Percentiles rank a stretch among this genome's conserved stretches.
Conservation (phyloP, 1,284 basidiomycete species). For the Sanguinoderma infundibulare region DNA sequence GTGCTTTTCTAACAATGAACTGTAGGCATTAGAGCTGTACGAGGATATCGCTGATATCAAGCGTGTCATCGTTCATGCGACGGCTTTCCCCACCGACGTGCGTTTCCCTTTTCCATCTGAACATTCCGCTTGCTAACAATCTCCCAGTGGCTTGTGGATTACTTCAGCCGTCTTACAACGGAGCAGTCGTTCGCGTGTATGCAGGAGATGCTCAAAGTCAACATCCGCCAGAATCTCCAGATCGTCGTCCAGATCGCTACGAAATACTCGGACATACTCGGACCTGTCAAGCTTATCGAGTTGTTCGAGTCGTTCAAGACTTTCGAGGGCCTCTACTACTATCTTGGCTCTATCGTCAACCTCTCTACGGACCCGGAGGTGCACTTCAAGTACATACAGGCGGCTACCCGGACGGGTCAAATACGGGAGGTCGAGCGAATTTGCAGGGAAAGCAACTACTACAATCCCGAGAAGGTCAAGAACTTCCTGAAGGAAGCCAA, state of each 20-base stretch:
- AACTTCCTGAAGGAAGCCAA: conserved; percentile 99
- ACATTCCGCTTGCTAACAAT: conserved; percentile 1
- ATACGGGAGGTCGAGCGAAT: conserved; percentile 99
- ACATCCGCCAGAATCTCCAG: conserved; percentile 98
- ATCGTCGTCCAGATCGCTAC: conserved; percentile 98
- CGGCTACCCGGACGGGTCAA: conserved; percentile 97
- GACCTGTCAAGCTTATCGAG: conserved; percentile 97
- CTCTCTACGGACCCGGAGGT: conserved; percentile 96
- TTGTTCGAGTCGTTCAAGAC: conserved; percentile 99
- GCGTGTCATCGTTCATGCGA: conserved; percentile 95
- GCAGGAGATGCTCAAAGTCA: conserved; percentile 96
- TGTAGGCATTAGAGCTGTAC: conserved; percentile 96
- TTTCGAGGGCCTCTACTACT: conserved; percentile 98
- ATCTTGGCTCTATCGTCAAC: conserved; percentile 97
- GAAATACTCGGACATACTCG: conserved; percentile 98
- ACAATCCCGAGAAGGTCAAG: conserved; percentile 99
- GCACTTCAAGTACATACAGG: conserved; percentile 99
- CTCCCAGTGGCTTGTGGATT: conserved; percentile 91
- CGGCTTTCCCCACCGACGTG: conserved; percentile 85
- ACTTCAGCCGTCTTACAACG: conserved; percentile 98
- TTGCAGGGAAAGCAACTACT: conserved; percentile 95
- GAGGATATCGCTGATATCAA: conserved; percentile 98
- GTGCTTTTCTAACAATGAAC: conserved; percentile 18
- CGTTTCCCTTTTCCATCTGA: conserved; percentile 8
- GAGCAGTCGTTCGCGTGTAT: conserved; percentile 97